Percentiles rank a stretch among this genome's conserved stretches.
Conservation (phyloP, 805 yeast genomes). For the Helenozyma rhizophorensis region DNA sequence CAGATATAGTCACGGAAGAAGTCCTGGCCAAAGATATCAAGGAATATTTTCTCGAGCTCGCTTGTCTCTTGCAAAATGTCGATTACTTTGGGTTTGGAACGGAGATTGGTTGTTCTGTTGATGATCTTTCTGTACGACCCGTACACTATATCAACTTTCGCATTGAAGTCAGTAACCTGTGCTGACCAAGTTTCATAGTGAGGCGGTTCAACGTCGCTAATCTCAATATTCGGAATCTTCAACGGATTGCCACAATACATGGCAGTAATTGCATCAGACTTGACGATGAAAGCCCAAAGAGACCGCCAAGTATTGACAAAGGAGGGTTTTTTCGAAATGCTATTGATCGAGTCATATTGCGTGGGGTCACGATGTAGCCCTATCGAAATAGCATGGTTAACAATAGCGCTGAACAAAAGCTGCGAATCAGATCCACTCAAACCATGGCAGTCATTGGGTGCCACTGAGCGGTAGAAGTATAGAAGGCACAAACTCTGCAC, state of each 20-base stretch:
- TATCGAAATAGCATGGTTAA: conserved; percentile 36
- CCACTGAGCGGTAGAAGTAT: conserved; percentile 31
- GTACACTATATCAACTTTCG: conserved; percentile 17
- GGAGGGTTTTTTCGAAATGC: conserved; percentile 24
- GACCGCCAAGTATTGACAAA: conserved; percentile 31
- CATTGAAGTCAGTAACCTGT: conserved; percentile 6
- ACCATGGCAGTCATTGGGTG: conserved; percentile 42
- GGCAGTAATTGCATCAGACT: conserved; percentile 27
- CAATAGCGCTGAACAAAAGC: conserved; percentile 31
- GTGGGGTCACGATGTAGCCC: conserved; percentile 40
- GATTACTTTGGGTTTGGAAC: conserved; percentile 28
- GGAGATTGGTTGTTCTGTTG: conserved; percentile 23
- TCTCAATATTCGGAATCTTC: conserved; percentile 22
- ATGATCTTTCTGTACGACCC: conserved; percentile 27
- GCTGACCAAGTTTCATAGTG: conserved; percentile 5
- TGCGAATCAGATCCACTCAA: conserved; percentile 37
- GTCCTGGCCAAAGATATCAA: conserved; percentile 37
- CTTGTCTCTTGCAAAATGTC: conserved; percentile 34
- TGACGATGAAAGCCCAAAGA: conserved; percentile 31
- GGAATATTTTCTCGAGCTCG: conserved; percentile 30
- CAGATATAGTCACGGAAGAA: conserved; percentile 37
- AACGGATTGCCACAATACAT: conserved; percentile 31
- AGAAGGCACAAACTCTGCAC: conserved; percentile 33
- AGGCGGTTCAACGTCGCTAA: conserved; percentile 33
- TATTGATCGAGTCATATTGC: conserved; percentile 23